These are phyloP conservation scores for Aspergillus piperis DNA, from an alignment of 2,329 filamentous ascomycete species.

Conservation along the genomic window DNA sequence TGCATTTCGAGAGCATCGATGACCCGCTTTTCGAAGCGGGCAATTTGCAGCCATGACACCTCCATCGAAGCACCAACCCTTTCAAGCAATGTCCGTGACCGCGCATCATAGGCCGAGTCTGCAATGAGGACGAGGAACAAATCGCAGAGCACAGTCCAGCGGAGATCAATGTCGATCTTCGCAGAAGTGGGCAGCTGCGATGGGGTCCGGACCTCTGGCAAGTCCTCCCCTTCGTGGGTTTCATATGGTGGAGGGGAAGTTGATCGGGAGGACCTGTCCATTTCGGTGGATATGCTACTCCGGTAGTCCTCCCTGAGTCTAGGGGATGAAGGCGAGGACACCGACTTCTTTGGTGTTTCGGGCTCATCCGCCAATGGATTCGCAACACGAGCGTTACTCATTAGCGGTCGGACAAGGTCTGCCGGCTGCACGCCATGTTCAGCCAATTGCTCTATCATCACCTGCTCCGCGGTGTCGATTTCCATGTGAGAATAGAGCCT, in stretches of 20 bases:
- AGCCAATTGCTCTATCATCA: conserved; percentile 97
- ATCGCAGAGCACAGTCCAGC: conserved; percentile 96
- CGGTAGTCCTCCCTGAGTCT: conserved; percentile 26
- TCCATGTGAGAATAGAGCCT: conserved; percentile 96
- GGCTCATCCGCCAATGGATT: conserved; percentile 74
- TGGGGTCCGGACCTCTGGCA: conserved; percentile 78
- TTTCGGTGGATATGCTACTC: conserved; percentile 37
- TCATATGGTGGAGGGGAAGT: conserved; percentile 57
- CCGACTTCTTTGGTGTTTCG: conserved; percentile 39
- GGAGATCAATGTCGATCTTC: conserved; percentile 90
- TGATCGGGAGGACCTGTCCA: conserved; percentile 49
- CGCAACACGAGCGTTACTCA: conserved; percentile 88
- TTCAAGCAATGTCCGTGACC: conserved; percentile 82
- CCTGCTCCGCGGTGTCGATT: conserved; percentile 80
- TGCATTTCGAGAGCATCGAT: conserved; percentile 98
- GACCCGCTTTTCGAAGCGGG: conserved; percentile 93
- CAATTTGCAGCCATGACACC: conserved; percentile 89
- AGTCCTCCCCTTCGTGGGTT: conserved; percentile 66
- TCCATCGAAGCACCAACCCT: conserved; percentile 76
- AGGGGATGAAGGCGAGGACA: conserved; percentile 37
- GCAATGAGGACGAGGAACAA: conserved; percentile 93
- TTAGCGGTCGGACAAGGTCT: conserved; percentile 82
- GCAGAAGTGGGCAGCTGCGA: conserved; percentile 78
- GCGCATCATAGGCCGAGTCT: conserved; percentile 89
- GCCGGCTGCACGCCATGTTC: conserved; percentile 84